Base-by-base conservation (phyloP, 2,329 filamentous ascomycete genomes). In the Ophiognomonia clavigignenti-juglandacearum region DNA sequence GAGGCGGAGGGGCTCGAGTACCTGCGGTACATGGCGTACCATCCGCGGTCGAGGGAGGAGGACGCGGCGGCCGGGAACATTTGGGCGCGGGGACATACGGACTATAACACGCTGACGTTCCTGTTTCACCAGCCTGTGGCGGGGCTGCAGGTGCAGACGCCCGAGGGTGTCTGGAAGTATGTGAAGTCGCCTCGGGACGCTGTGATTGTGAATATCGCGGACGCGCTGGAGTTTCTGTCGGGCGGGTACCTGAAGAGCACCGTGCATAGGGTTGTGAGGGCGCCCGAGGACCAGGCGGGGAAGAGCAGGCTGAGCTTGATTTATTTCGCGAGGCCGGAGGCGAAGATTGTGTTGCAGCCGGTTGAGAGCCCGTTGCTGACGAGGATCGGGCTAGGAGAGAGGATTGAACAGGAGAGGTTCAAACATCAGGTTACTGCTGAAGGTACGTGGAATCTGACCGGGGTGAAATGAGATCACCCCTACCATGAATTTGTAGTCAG, bases 91-190 rank as follows among this genome's bases (percentile, higher is more conserved):
- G 59, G 57, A 3, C 59, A 60, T 20, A 61, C 58, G 9, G 59
- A 61, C 43, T 61, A 59, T 26, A 59, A 59, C 16, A 59, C 53
- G 39, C 60, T 78, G 1, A 78, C 76, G 0, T 62, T 79, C 8
- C 64, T 79, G 1, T 78, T 80, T 63, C 68, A 74, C 2, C 75
- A 79, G 53, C 75, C 75, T 0, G 67, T 80, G n/a, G 71, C 74
- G 0, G 74, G 70, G 1, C 61, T 79, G 13, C 75, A 80, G 56
- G 70, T 73, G 7, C 39, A 61, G 3, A 67, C 70, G 2, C 65
- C 71, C 22, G 64, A 69, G 18, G 71, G 68, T 5, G 43, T 50
- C 14, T 61, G 59, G 57, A 58, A 54, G 43, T 48, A 60, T 42
- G 58, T 59, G 10, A 45, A 50, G 16, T 56, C 56, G 22, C 54